Base-by-base conservation (phyloP, 169 alveolate species). In the Plasmodium coatneyi region DNA sequence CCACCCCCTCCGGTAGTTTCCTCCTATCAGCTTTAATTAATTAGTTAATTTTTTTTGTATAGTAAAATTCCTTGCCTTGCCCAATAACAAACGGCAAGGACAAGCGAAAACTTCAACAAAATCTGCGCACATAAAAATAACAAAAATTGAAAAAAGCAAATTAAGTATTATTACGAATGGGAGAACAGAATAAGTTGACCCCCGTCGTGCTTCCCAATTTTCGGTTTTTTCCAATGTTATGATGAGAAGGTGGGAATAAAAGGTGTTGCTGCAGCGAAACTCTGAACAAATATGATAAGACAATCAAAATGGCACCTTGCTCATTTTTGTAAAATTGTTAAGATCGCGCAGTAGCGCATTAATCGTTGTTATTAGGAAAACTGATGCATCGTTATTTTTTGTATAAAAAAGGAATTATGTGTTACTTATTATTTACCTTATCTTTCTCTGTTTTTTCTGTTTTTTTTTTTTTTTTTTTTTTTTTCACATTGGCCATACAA, bases 401-500 rank as follows among this genome's bases (percentile, higher is more conserved):
- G 60, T 82, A 39, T 80, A 41, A 80, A 66, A 66, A 66, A 66
- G 36, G 36, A 66, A 66, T 25, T 25, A 22, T 25, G 36, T 25
- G 36, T 25, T 7, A 66, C 14, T 25, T 9, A 66, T 66, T 25
- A 66, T 66, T 22, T 66, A 28, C 39, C 36, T 66, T 46, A 80
- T 46, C 16, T 80, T 41, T 41, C 66, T 80, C 71, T 41, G 41
- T 3, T 80, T 82, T 49, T 49, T 49, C 16, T 49, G n/a, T 80
- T 80, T 25, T 74, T 76, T 76, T 32, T 39, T 78, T 78, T 78
- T 78, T 81, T 83, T 66, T 83, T 71, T 83, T 83, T 83, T 84
- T 71, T 71, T 71, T n/a, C 49, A n/a, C 41, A 30, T 28, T 80
- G 52, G 3, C 60, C 14, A 28, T 30, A 28, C 71, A 49, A 41